Base-by-base conservation (phyloP, 257 asterid genomes). In the Cinchona pubescens region DNA sequence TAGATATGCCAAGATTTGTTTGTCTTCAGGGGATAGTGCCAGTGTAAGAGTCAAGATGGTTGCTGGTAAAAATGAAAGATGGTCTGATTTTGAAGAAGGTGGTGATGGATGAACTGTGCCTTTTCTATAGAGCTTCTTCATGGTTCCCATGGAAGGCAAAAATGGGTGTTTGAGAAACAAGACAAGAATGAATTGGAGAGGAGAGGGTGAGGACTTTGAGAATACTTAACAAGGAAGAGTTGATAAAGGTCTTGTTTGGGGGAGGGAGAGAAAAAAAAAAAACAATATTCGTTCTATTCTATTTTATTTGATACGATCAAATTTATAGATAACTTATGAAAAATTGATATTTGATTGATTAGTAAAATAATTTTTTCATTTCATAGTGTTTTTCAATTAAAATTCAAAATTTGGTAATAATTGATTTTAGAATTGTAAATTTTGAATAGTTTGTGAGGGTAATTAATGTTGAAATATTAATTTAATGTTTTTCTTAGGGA, bases 21-120 rank as follows among this genome's bases (percentile, higher is more conserved):
- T 80, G 35, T 85, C 88, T 48, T 82, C 69, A 15, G 78, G 71
- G 42, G 88, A 69, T 58, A 85, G 55, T 75, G 88, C 81, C 4
- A 81, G 35, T 5, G 83, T 29, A 2, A 85, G 81, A 55, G 85
- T 60, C 68, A 85, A 78, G 69, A 85, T 80, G 56, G 86, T 25
- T 10, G 83, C 83, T 2, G 88, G 88, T 25, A 85, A 71, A 29
- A 82, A 82, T 42, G 88, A 66, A 19, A 82, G 86, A 21, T 80
- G 83, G 72, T 80, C 85, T 15, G 84, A 37, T 14, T 70, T 35
- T 48, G 35, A 0, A n/a, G n/a, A n/a, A n/a, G 86, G 80, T 12
- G 82, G 82, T 0, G 86, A 80, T 19, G 85, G 83, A 76, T 78
- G 80, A 76, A 80, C 62, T 2, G 85, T n/a, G 34, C 65, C 77